These are phyloP conservation scores for Leccinellum rugosiceps DNA, from an alignment of 768 basidiomycete species.

Conservation along the genomic window DNA sequence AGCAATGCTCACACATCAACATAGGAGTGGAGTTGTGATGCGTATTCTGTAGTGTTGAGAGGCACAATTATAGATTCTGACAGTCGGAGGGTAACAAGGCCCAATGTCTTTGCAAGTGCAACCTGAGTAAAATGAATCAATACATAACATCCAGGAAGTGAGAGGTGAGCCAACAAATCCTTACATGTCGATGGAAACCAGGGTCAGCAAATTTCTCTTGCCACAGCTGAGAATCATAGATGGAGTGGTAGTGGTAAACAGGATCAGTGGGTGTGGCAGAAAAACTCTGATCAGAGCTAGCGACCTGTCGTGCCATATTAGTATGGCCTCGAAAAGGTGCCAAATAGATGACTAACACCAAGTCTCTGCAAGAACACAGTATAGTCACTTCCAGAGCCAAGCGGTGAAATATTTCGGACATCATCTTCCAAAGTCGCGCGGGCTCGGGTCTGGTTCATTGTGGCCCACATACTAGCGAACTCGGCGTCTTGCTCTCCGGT, in stretches of 20 bases:
- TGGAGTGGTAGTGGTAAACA: slow-evolving; percentile 70
- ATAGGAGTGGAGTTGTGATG: slow-evolving; percentile 58
- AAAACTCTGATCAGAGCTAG: slow-evolving; percentile 33
- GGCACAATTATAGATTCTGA: slow-evolving; percentile 62
- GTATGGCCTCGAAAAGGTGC: not conserved
- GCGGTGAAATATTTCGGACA: slow-evolving; percentile 45
- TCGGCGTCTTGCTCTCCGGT: slow-evolving; percentile 40
- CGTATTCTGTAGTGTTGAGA: slow-evolving; percentile 74
- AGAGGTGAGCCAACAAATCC: slow-evolving; percentile 14
- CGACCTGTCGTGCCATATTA: slow-evolving; percentile 21
- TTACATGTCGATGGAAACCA: slow-evolving; percentile 68
- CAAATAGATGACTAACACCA: slow-evolving; percentile 42
- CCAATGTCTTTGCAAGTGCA: slow-evolving; percentile 63
- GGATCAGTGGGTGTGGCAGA: slow-evolving; percentile 43
- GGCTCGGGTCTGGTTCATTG: slow-evolving; percentile 26
- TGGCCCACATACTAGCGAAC: slow-evolving; percentile 39
- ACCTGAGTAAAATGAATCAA: slow-evolving; percentile 39
- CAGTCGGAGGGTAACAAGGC: slow-evolving; percentile 56
- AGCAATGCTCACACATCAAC: slow-evolving; percentile 49
- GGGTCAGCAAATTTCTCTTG: slow-evolving; percentile 74
- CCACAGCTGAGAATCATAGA: slow-evolving; percentile 71
- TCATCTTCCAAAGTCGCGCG: slow-evolving; percentile 24
- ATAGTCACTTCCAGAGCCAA: slow-evolving; percentile 85
- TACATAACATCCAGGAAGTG: not conserved
- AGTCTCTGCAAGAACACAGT: slow-evolving; percentile 86